Evolutionary conservation across 768 basidiomycete genomes (phyloP).

Genomic region (Suillus fuscotomentosus): DNA sequence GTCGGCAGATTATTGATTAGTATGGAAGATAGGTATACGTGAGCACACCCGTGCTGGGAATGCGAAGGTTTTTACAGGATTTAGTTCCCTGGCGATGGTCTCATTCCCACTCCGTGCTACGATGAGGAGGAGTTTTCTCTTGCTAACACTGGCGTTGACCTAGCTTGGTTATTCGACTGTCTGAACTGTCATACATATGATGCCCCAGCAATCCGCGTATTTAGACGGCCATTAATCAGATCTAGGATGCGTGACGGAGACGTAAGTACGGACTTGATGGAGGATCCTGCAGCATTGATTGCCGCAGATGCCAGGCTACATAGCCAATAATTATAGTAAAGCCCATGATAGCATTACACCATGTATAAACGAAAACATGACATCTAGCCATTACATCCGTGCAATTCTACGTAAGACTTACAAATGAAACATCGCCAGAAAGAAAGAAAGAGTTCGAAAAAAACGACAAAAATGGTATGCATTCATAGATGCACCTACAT

Average conservation of each 20-base stretch:
- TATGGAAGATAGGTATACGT: background rate
- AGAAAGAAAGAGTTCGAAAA: background rate
- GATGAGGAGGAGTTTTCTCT: background rate
- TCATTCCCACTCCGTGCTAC: background rate
- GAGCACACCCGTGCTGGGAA: background rate
- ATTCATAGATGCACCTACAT: constrained; percentile 49
- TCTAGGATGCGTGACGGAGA: background rate
- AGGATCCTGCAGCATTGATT: background rate
- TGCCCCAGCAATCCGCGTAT: background rate
- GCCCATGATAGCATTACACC: background rate
- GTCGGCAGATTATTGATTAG: background rate
- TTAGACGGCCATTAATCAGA: background rate
- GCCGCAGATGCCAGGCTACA: background rate
- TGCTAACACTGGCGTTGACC: background rate
- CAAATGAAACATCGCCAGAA: background rate
- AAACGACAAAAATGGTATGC: background rate
- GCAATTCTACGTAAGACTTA: background rate
- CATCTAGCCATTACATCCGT: background rate
- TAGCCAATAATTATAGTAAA: background rate
- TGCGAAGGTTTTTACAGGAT: background rate
- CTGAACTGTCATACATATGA: background rate
- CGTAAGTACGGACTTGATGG: background rate
- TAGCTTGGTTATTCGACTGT: background rate
- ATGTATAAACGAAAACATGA: background rate
- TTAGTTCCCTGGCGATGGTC: background rate